Percentiles rank a stretch among this genome's conserved stretches.
Conservation (phyloP, 176 grass and related monocot species). For the Aegilops umbellulata region DNA sequence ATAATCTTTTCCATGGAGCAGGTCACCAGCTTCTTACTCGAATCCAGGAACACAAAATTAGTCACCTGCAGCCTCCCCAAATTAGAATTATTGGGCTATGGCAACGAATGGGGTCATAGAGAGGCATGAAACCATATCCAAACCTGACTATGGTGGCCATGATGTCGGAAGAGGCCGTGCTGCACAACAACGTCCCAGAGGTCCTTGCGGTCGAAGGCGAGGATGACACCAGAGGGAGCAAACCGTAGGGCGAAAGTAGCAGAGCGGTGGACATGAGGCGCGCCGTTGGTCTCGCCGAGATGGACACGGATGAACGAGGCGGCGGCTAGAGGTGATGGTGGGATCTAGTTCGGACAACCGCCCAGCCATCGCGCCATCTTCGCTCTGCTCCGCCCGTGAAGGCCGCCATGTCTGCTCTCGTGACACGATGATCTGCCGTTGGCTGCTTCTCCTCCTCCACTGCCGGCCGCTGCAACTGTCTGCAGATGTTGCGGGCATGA, state of each 20-base stretch:
- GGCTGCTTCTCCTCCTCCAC: too few relatives aligned
- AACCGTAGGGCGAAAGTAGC: constrained; percentile 67
- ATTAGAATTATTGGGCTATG: not conserved
- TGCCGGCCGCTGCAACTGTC: too few relatives aligned
- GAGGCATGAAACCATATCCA: not conserved
- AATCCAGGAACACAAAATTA: constrained; percentile 77
- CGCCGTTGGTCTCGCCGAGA: too few relatives aligned
- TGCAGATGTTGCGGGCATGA: too few relatives aligned
- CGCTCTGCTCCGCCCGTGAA: too few relatives aligned
- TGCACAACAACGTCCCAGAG: constrained; percentile 86
- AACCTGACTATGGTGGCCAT: constrained; percentile 90
- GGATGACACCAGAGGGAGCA: constrained; percentile 48
- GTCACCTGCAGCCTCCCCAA: constrained; percentile 57
- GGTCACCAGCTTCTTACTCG: constrained; percentile 89
- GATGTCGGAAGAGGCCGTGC: constrained; percentile 65
- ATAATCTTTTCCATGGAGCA: constrained; percentile 34
- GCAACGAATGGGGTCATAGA: not conserved
- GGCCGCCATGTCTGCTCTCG: too few relatives aligned
- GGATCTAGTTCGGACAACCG: too few relatives aligned
- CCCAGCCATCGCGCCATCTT: too few relatives aligned
- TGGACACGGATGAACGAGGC: too few relatives aligned
- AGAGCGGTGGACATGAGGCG: constrained; percentile 46
- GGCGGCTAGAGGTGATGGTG: too few relatives aligned
- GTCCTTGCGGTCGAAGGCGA: constrained; percentile 85
- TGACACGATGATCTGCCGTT: too few relatives aligned